Evolutionary conservation across 495 filamentous ascomycete genomes (phyloP).

Genomic region (Penicillium odoratum): DNA sequence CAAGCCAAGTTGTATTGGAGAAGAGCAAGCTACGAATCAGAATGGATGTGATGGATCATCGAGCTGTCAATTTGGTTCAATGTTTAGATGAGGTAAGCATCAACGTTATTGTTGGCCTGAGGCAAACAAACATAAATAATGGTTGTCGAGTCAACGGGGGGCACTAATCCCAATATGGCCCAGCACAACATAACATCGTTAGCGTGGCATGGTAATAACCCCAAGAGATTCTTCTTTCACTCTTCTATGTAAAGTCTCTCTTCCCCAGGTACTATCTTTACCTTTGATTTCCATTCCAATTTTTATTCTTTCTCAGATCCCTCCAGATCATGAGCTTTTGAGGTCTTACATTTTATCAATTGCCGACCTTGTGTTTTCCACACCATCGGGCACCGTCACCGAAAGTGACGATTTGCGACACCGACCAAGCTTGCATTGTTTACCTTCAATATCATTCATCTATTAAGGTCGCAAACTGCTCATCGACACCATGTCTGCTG

Average conservation of each 20-base stretch:
- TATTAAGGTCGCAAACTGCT: conserved; percentile 10
- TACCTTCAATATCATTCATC: conserved; percentile 13
- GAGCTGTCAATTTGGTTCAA: background rate
- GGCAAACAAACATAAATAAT: conserved; percentile 4
- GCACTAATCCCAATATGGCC: conserved; percentile 34
- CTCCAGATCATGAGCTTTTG: conserved; percentile 26
- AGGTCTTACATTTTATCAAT: conserved; percentile 14
- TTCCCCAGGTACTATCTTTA: conserved; percentile 13
- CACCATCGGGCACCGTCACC: conserved; percentile 9
- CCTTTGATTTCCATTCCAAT: conserved; percentile 1
- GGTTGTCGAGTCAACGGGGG: conserved; percentile 46
- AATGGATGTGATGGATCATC: background rate
- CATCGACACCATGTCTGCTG: conserved; percentile 34
- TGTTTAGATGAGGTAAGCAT: conserved; percentile 17
- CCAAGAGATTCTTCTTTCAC: conserved; percentile 35
- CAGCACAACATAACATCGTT: conserved; percentile 49
- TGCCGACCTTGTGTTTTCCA: conserved; percentile 9
- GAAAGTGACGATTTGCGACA: conserved; percentile 7
- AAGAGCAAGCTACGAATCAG: background rate
- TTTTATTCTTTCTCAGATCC: background rate
- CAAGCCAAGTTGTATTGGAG: background rate
- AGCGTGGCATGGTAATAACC: conserved; percentile 45
- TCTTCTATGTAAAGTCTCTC: conserved; percentile 18
- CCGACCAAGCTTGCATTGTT: conserved; percentile 2
- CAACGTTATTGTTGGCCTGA: conserved; percentile 16